Evolutionary conservation across 108 stramenopile species (phyloP), one percentile per base, ranked within the genome.

Genomic region (Cyclotella atomus): DNA sequence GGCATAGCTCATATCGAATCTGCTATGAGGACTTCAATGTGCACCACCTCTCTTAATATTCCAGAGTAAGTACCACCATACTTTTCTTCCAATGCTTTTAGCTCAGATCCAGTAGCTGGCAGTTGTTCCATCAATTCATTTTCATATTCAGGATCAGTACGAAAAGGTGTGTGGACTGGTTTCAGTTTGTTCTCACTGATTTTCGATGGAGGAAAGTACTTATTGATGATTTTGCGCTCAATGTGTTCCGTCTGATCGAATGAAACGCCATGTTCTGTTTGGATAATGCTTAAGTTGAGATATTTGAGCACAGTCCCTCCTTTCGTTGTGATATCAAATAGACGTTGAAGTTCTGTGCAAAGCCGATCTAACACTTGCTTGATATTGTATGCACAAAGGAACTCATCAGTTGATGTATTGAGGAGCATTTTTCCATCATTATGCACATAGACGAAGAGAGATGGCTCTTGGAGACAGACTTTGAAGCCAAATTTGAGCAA

Each of bases 121-220:
- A 68, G 49, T 9, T 34, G 16, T 24, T 68, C 67, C 10, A 32
- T 10, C 35, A 68, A 12, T 10, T 68, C 52, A 17, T 24, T 52
- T 32, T 68, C 67, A 32, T 32, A 68, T 55, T 33, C 30, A 9
- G 7, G 19, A 20, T 68, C 67, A 54, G 67, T 68, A n/a, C 67
- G 30, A 52, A 34, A 68, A 2, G 67, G 67, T 34, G 67, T 68
- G 52, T 68, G 50, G 20, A 55, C 54, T 7, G 50, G 67, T 24
- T 68, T 68, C 5, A 68, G 20, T n/a, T 30, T 68, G 8, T 29
- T 9, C 2, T 32, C 36, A 23, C 52, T 17, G n/a, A 49, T 49
- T 17, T 49, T 55, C 32, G 29, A 10, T 2, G 23, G 23, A 4
- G 45, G 65, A 50, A 66, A 66, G 34, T 28, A 64, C 15, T 36